Evolutionary conservation across 805 yeast species (phyloP).

Genomic region (Nakazawaea ishiwadae): DNA sequence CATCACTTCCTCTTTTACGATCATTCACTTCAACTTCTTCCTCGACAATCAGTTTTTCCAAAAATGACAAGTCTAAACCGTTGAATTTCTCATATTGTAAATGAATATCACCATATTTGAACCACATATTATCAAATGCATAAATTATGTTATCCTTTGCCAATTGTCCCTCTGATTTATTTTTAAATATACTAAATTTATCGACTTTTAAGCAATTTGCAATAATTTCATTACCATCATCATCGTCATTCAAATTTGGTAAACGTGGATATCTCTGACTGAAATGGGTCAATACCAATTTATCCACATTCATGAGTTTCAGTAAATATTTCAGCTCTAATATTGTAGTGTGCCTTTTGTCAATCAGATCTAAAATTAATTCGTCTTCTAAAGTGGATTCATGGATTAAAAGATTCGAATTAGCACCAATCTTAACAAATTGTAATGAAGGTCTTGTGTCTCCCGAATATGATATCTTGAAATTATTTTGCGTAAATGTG

Average conservation of each 20-base stretch:
- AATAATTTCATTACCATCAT: conserved; percentile 11
- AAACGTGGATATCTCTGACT: conserved; percentile 79
- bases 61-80: conserved; percentile 5
- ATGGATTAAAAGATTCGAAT: conserved; percentile 76
- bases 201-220: conserved; percentile 6
- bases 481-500: conserved; percentile 25
- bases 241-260: conserved; percentile 21
- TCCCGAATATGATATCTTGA: conserved; percentile 86
- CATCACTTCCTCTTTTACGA: background rate
- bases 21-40: conserved; percentile 18
- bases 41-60: conserved; percentile 14
- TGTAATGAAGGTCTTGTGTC: conserved; percentile 81
- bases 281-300: conserved; percentile 82
- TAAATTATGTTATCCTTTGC: conserved; percentile 30
- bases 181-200: conserved; percentile 21
- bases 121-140: conserved; percentile 66
- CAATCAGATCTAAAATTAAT: conserved; percentile 68
- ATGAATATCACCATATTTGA: conserved; percentile 39
- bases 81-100: conserved; percentile 23
- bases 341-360: conserved; percentile 83
- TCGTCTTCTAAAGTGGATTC: conserved; percentile 91
- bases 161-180: conserved; percentile 7
- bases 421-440: conserved; percentile 62
- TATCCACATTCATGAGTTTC: conserved; percentile 63
- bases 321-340: conserved; percentile 79